Conservation (phyloP, 306 rosid species). For the Trichosanthes truncata region DNA sequence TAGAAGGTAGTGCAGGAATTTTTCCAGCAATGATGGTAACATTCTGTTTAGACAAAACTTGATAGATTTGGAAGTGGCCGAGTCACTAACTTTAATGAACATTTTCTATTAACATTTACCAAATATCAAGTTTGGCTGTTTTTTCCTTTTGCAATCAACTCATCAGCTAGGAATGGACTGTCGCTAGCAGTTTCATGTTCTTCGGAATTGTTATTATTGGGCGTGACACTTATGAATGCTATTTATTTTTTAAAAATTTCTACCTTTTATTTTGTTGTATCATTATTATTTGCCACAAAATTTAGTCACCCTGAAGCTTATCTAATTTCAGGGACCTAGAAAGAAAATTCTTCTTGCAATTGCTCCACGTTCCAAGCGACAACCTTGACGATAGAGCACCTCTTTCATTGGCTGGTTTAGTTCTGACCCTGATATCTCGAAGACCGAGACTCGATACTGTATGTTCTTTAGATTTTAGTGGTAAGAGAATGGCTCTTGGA, state of each 20-base stretch:
- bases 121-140: neutral
- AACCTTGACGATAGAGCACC: constrained; percentile 17
- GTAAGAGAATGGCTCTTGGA: constrained; percentile 1
- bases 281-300: neutral
- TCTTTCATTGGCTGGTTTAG: neutral
- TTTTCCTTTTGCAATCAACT: neutral
- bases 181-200: neutral
- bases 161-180: neutral
- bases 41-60: neutral
- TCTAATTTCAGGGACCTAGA: constrained; percentile 78
- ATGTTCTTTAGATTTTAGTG: neutral
- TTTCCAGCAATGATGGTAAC: neutral
- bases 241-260: neutral
- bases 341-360: constrained; percentile 82
- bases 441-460: neutral
- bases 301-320: constrained; percentile 16
- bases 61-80: neutral
- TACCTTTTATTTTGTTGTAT: neutral
- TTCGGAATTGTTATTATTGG: neutral
- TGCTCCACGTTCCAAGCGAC: constrained; percentile 53
- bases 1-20: neutral
- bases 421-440: neutral
- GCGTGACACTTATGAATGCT: neutral
- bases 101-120: neutral
- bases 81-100: neutral